These are phyloP conservation scores for Adansonia madagascariensis DNA, from an alignment of 441 rosid genomes.

Conservation along the genomic window DNA sequence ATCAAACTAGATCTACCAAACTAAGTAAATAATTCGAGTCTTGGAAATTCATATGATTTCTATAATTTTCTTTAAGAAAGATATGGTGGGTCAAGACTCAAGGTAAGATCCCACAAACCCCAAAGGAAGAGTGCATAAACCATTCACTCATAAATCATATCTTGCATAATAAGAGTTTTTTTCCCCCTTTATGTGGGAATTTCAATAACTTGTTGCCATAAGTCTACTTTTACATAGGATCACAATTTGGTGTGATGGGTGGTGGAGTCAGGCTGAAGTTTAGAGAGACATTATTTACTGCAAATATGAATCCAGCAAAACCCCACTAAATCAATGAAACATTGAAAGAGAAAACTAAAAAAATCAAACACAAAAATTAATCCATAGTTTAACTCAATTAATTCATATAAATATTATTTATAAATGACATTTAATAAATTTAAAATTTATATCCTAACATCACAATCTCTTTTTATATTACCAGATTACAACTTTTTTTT, in stretches of 20 bases:
- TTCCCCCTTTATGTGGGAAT: constrained; percentile 39
- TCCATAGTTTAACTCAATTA: background rate
- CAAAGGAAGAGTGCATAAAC: constrained; percentile 31
- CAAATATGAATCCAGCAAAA: constrained; percentile 37
- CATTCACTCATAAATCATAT: constrained; percentile 47
- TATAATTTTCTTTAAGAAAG: constrained; percentile 22
- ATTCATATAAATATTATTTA: no score
- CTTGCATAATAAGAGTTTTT: constrained; percentile 31
- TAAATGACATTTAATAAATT: no score
- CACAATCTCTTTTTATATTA: no score
- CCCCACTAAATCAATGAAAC: constrained; percentile 38
- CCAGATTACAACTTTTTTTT: no score
- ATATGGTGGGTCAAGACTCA: constrained; percentile 33
- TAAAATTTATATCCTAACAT: no score
- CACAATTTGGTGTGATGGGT: constrained; percentile 34
- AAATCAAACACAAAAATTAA: background rate
- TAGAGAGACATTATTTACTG: constrained; percentile 37
- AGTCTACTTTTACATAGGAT: constrained; percentile 42
- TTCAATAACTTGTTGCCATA: constrained; percentile 45
- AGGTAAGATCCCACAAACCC: constrained; percentile 43
- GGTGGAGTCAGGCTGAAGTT: constrained; percentile 54
- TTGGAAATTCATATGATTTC: background rate
- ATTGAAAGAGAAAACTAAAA: constrained; percentile 27
- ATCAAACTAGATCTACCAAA: background rate
- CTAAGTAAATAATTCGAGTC: background rate